phyloP scores from a whole-genome alignment of 495 filamentous ascomycete genomes.

The Venustampulla echinocandica region DNA sequence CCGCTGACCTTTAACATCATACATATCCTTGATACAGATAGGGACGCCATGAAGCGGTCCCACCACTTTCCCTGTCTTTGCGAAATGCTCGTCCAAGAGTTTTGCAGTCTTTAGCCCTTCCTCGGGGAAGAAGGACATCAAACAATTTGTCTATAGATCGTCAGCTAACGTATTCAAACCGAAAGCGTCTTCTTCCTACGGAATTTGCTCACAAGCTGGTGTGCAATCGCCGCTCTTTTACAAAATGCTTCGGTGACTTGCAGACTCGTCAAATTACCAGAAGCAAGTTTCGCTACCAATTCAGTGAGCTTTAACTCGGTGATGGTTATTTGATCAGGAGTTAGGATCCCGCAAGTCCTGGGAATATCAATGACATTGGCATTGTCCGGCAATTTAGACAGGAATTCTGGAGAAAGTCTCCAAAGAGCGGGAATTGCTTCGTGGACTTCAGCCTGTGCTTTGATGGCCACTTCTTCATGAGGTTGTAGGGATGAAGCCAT shows the following conservation, averaged over 20 bases:
- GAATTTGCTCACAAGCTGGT: slow-evolving; percentile 52
- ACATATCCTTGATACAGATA: slow-evolving; percentile 48
- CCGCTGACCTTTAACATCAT: slow-evolving; percentile 5
- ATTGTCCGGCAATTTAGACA: background rate
- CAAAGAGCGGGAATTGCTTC: slow-evolving; percentile 25
- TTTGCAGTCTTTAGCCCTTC: slow-evolving; percentile 45
- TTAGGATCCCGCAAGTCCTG: slow-evolving; percentile 13
- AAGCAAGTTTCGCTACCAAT: slow-evolving; percentile 24
- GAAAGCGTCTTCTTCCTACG: slow-evolving; percentile 43
- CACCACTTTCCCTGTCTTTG: slow-evolving; percentile 34
- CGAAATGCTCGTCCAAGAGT: slow-evolving; percentile 43
- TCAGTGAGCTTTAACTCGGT: slow-evolving; percentile 35
- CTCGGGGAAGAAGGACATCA: slow-evolving; percentile 41
- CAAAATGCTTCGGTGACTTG: slow-evolving; percentile 31
- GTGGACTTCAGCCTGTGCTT: slow-evolving; percentile 34
- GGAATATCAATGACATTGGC: slow-evolving; percentile 11
- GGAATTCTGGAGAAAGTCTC: slow-evolving; percentile 17
- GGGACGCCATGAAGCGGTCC: slow-evolving; percentile 61
- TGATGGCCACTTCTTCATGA: slow-evolving; percentile 26
- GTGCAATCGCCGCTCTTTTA: slow-evolving; percentile 45
- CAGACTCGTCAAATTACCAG: slow-evolving; percentile 28
- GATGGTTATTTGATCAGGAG: slow-evolving; percentile 34
- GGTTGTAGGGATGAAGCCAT: background rate
- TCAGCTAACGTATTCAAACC: background rate
- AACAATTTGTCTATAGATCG: background rate